Base-by-base conservation (phyloP, 2,329 filamentous ascomycete species). In the Allantophomopsis cytisporea region DNA sequence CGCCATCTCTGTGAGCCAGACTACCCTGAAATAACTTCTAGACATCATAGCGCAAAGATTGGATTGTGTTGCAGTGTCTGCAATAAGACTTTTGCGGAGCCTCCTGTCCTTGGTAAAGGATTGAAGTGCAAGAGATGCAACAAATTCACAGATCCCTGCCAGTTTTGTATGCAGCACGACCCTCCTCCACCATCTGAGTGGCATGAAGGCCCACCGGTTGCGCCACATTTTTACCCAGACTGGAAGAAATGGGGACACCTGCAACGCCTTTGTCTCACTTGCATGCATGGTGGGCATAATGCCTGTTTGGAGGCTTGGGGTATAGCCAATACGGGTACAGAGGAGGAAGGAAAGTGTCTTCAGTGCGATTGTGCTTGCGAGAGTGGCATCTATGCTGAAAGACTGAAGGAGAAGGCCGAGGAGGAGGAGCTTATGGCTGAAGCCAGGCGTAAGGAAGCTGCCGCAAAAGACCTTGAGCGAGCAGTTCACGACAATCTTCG, bases 271-370 rank as follows among this genome's bases (percentile, higher is more conserved):
- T 80, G 76, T 42, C 68, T 70, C 1, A 71, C 69, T 11, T 80
- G 76, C 48, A 66, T 66, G 1, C 76, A 80, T 47, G 76, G 76
- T 20, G 76, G 76, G 0, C 76, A 80, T 52, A 64, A 69, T 0
- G 66, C 66, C 0, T 80, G 76, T 42, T 61, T 80, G 1, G 64
- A 69, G 39, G 62, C 62, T 2, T 80, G 76, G 76, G 75, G 80
- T 52, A 8, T 28, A 10, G 61, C 61, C 0, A 47, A 44, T 7
- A 42, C 43, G 3, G 47, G 47, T 14, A 51, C 55, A 36, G 44
- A 51, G 10, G 44, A 50, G 35, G 73, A 79, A 44, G 75, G 76
- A 0, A 28, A 28, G 23, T 80, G 76, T 50, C 69, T 74, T 3
- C 76, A 80, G 48, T 28, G 23, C 23, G 23, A 28, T 12, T 28